These are phyloP conservation scores for Avena insularis DNA, from an alignment of 176 grass and related monocot genomes.

Conservation along the genomic window DNA sequence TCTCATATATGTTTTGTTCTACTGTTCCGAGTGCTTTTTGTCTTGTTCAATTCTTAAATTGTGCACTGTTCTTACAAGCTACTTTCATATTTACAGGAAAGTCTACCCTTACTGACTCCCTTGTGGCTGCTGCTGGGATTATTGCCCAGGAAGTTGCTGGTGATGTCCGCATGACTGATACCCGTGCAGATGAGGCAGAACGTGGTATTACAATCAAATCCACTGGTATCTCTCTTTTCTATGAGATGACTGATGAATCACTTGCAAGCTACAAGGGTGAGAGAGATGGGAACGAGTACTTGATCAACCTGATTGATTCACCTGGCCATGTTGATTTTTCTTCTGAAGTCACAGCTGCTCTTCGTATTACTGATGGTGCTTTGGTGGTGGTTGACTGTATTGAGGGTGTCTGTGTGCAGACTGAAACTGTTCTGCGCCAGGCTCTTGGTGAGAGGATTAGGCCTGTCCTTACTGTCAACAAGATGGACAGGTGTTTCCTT, in stretches of 20 bases:
- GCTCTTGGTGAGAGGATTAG: constrained; percentile 85
- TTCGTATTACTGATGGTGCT: constrained; percentile 81
- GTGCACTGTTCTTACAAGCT: not conserved
- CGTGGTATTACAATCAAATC: constrained; percentile 92
- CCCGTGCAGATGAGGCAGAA: constrained; percentile 79
- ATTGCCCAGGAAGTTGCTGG: constrained; percentile 85
- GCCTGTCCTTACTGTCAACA: constrained; percentile 82
- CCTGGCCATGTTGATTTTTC: constrained; percentile 83
- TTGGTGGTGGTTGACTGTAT: constrained; percentile 80
- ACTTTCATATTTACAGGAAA: constrained; percentile 57
- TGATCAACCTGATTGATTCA: constrained; percentile 84
- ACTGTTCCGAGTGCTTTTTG: too few relatives aligned
- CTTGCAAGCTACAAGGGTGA: constrained; percentile 67
- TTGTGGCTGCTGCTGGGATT: constrained; percentile 86
- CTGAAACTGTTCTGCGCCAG: constrained; percentile 79
- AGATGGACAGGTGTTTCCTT: constrained; percentile 83
- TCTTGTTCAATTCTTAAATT: not conserved
- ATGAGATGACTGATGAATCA: constrained; percentile 72
- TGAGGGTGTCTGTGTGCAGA: constrained; percentile 84
- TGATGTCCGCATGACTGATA: constrained; percentile 87
- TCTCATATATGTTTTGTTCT: too few relatives aligned
- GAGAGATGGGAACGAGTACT: constrained; percentile 60
- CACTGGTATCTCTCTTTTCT: constrained; percentile 80
- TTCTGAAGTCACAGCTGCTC: constrained; percentile 71
- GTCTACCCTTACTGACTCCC: constrained; percentile 81